phyloP scores from a whole-genome alignment of 1,139 yeast genomes.

The Nakaseomyces kungkrabaensis region DNA sequence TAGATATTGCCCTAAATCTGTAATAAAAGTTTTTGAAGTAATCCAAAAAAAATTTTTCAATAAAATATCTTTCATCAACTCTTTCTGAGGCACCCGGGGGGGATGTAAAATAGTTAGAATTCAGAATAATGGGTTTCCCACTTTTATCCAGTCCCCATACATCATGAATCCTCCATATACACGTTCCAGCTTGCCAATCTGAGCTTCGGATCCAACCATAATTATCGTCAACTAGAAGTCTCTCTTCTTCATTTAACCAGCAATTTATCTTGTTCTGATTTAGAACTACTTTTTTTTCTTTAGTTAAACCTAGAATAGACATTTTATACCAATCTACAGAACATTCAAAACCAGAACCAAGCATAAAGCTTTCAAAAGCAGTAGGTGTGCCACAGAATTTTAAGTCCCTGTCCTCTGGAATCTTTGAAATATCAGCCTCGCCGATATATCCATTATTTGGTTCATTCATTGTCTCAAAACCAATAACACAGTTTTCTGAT shows the following conservation, averaged over 20 bases:
- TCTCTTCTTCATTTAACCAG: constrained; percentile 43
- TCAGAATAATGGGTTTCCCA: constrained; percentile 32
- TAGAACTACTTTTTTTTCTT: constrained; percentile 42
- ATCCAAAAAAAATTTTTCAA: constrained; percentile 51
- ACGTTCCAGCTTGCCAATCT: constrained; percentile 61
- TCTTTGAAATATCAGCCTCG: constrained; percentile 35
- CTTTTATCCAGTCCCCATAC: constrained; percentile 49
- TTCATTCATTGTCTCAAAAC: constrained; percentile 82
- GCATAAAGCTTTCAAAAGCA: constrained; percentile 44
- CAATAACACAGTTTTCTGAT: constrained; percentile 43
- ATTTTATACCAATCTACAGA: constrained; percentile 59
- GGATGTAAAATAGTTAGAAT: constrained; percentile 40
- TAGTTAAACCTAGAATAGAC: constrained; percentile 64
- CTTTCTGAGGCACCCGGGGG: constrained; percentile 3
- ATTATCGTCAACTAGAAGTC: constrained; percentile 42
- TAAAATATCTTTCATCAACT: constrained; percentile 50
- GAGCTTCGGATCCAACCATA: constrained; percentile 62
- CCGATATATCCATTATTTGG: constrained; percentile 67
- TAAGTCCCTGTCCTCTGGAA: constrained; percentile 48
- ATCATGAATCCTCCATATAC: constrained; percentile 71
- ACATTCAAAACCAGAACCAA: constrained; percentile 66
- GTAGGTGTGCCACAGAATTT: constrained; percentile 64
- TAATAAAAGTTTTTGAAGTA: constrained; percentile 44
- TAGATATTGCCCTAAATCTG: constrained; percentile 39
- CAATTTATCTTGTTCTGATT: constrained; percentile 61